These are phyloP conservation scores for Paraurostyla sp. DNA, from an alignment of 73 alveolate genomes.

Conservation along the genomic window DNA sequence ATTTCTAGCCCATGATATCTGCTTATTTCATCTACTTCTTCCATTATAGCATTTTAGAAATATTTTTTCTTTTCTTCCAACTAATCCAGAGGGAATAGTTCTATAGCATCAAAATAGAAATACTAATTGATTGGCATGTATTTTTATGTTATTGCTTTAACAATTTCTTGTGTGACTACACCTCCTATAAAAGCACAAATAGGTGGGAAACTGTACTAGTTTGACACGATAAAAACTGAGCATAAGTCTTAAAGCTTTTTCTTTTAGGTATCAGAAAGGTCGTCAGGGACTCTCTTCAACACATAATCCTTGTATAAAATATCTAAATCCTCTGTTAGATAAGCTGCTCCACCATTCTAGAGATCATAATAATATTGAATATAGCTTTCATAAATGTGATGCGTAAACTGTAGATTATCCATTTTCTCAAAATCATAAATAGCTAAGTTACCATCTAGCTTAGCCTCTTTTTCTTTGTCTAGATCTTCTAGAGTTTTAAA, in stretches of 20 bases:
- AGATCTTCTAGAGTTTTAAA: constrained; percentile 20
- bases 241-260: not conserved
- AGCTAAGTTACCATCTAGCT: constrained; percentile 15
- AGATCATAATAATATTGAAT: not conserved
- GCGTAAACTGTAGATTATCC: constrained; percentile 1
- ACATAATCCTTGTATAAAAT: not conserved
- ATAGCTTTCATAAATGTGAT: constrained; percentile 8
- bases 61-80: constrained; percentile 27
- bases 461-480: not conserved
- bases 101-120: constrained; percentile 84
- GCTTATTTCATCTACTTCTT: not conserved
- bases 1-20: constrained; percentile 50
- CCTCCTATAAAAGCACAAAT: constrained; percentile 97
- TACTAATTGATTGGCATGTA: constrained; percentile 92
- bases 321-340: too few species aligned
- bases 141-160: constrained; percentile 95
- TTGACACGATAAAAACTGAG: not conserved
- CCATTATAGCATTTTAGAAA: not conserved
- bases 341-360: not conserved
- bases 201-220: constrained; percentile 77
- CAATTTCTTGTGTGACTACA: constrained; percentile 91
- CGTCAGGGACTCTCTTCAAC: not conserved
- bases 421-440: constrained; percentile 47
- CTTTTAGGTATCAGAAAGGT: not conserved
- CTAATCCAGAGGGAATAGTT: constrained; percentile 82